phyloP scores from a whole-genome alignment of 805 yeast genomes.

The Middelhovenomyces tepae region DNA sequence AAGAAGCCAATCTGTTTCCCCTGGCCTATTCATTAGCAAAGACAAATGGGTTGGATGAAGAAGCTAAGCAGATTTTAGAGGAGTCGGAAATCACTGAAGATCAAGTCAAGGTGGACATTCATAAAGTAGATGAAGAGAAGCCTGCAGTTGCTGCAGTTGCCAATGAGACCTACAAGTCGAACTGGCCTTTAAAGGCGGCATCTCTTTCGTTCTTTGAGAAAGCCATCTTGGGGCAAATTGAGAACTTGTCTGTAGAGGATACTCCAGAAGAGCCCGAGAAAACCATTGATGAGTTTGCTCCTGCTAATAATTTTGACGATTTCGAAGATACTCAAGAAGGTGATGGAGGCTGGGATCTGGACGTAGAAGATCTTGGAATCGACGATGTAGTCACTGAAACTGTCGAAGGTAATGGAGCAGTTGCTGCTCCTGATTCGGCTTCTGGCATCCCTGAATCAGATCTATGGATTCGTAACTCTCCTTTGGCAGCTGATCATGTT shows the following conservation, averaged over 20 bases:
- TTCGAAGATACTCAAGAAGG: conserved; percentile 58
- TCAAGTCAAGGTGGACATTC: conserved; percentile 53
- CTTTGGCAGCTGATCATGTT: conserved; percentile 82
- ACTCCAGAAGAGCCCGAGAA: conserved; percentile 22
- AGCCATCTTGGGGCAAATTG: conserved; percentile 72
- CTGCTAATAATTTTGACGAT: conserved; percentile 20
- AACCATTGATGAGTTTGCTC: conserved; percentile 16
- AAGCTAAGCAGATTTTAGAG: conserved; percentile 63
- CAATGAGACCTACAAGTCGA: conserved; percentile 35
- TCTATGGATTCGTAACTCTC: conserved; percentile 81
- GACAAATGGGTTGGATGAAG: conserved; percentile 67
- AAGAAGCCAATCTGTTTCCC: conserved; percentile 73
- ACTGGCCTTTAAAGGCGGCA: conserved; percentile 80
- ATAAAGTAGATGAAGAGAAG: conserved; percentile 22
- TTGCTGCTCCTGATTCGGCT: conserved; percentile 21
- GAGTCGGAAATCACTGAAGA: conserved; percentile 58
- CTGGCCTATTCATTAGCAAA: conserved; percentile 91
- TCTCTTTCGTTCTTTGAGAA: conserved; percentile 75
- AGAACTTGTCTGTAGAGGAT: conserved; percentile 47
- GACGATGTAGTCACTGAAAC: conserved; percentile 24
- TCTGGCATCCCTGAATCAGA: conserved; percentile 51
- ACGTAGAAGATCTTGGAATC: conserved; percentile 57
- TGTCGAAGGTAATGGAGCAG: conserved; percentile 20
- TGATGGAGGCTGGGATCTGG: conserved; percentile 52
- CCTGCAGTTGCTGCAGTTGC: conserved; percentile 38